Evolutionary conservation across 176 grass and related monocot genomes (phyloP).

Genomic region (Secale cereale): DNA sequence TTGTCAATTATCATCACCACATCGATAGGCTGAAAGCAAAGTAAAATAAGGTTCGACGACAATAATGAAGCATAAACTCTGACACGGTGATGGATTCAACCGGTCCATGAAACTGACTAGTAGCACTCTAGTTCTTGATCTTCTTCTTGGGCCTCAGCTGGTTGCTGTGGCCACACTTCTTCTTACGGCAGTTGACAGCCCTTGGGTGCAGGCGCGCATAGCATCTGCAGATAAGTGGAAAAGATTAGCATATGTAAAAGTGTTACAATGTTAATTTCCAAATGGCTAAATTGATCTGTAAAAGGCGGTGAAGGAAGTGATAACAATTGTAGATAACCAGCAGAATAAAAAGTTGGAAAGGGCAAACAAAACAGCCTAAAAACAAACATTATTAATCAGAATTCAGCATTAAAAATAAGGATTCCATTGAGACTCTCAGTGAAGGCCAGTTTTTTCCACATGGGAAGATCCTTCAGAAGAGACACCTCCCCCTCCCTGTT

Average conservation of each 20-base stretch:
- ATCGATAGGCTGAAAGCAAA: neutral
- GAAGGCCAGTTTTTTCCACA: slow-evolving; percentile 31
- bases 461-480: slow-evolving; percentile 28
- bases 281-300: neutral
- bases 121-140: slow-evolving; percentile 54
- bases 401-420: neutral
- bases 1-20: neutral
- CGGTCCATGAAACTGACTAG: neutral
- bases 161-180: slow-evolving; percentile 82
- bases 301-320: neutral
- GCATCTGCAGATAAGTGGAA: slow-evolving; percentile 22
- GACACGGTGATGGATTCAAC: neutral
- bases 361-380: neutral
- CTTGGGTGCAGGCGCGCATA: slow-evolving; percentile 64
- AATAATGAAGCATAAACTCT: neutral
- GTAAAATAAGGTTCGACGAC: slow-evolving; percentile 3
- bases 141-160: slow-evolving; percentile 84
- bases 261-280: neutral
- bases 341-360: neutral
- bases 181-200: slow-evolving; percentile 73
- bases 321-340: neutral
- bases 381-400: neutral
- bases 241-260: neutral
- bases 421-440: slow-evolving; percentile 5
- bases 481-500: neutral